A percentile compares a stretch with the other conserved stretches of the same genome.
These are phyloP conservation scores for Elsinoe necatrix DNA, from an alignment of 2,329 filamentous ascomycete species.

Conservation along the genomic window DNA sequence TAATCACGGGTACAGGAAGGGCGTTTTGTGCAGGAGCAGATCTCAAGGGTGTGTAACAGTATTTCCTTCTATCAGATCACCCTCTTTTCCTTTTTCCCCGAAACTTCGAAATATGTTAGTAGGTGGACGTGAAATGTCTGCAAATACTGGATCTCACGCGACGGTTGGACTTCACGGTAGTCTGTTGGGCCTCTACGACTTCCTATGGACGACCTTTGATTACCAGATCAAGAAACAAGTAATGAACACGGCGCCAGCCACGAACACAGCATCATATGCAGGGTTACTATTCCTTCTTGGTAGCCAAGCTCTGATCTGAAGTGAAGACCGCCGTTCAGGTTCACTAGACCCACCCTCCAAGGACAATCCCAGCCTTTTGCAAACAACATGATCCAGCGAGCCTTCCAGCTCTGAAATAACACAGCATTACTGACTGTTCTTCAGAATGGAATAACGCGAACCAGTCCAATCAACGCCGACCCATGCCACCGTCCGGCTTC, in stretches of 20 bases:
- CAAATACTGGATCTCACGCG: not conserved
- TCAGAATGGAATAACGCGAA: conserved; percentile 30
- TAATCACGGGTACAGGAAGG: conserved; percentile 30
- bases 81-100: not conserved
- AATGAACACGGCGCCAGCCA: no score
- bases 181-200: no score
- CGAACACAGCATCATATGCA: no score
- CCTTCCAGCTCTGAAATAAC: not conserved
- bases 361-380: no score
- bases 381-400: no score
- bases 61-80: not conserved
- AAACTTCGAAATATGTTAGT: not conserved
- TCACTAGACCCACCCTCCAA: no score
- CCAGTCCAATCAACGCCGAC: conserved; percentile 20
- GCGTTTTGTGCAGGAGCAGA: conserved; percentile 33
- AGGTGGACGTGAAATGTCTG: not conserved
- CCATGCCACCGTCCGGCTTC: conserved; percentile 45
- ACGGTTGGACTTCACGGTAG: no score
- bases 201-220: no score
- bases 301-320: no score
- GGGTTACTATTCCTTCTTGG: no score
- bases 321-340: no score
- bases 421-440: not conserved
- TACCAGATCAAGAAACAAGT: no score
- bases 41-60: conserved; percentile 26